Percentiles rank a stretch among this genome's conserved stretches.
These are phyloP conservation scores for Yamagishiella unicocca DNA, from an alignment of 139 green algal species.

Conservation along the genomic window DNA sequence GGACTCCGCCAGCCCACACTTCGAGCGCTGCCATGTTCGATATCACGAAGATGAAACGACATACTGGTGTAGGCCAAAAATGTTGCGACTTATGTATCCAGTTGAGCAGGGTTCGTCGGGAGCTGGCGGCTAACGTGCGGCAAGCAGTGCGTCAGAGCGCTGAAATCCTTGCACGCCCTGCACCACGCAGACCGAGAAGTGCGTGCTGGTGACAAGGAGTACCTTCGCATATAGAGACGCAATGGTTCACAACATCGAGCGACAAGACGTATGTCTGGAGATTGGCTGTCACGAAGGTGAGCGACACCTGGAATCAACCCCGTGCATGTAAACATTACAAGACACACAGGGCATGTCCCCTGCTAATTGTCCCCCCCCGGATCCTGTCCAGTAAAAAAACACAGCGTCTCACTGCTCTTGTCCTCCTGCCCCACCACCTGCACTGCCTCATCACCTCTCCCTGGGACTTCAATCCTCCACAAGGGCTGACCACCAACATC, in stretches of 20 bases:
- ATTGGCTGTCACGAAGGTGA: slow-evolving; percentile 52
- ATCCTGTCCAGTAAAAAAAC: no score
- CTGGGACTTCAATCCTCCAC: neutral
- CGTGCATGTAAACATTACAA: neutral
- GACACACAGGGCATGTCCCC: no score
- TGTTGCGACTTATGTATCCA: slow-evolving; percentile 3
- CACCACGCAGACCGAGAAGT: neutral
- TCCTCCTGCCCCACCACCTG: no score
- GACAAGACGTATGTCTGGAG: slow-evolving; percentile 48
- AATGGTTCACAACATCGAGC: slow-evolving; percentile 38
- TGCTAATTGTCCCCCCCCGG: no score
- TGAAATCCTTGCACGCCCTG: neutral
- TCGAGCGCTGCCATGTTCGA: neutral
- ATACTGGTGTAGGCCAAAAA: neutral
- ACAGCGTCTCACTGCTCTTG: no score
- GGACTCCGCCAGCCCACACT: neutral
- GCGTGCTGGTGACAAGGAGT: slow-evolving; percentile 20
- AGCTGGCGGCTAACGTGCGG: neutral
- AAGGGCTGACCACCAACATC: slow-evolving; percentile 50
- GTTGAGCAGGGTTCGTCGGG: neutral
- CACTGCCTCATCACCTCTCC: neutral
- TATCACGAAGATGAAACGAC: slow-evolving; percentile 35
- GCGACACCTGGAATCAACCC: neutral
- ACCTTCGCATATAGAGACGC: slow-evolving; percentile 38
- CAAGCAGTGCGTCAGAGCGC: neutral